phyloP scores from a whole-genome alignment of 306 rosid genomes.

The Elaeagnus macrophylla region DNA sequence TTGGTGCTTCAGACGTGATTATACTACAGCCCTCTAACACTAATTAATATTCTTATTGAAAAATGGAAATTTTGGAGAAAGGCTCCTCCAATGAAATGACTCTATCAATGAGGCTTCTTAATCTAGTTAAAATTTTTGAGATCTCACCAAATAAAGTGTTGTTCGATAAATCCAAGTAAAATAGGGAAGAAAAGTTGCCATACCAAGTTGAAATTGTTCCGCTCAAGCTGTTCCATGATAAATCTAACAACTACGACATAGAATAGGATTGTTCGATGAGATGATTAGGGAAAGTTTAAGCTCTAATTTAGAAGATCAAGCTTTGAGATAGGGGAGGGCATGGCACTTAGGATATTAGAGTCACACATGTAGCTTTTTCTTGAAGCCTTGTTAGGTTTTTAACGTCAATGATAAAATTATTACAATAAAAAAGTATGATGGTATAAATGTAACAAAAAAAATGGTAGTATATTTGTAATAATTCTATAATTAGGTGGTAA shows the following conservation, averaged over 20 bases:
- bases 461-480: no score
- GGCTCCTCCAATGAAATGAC: not conserved
- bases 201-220: conserved; percentile 36
- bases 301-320: no score
- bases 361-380: no score
- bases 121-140: conserved; percentile 12
- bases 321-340: no score
- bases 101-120: conserved; percentile 2
- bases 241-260: conserved; percentile 35
- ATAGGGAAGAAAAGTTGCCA: conserved; percentile 13
- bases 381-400: no score
- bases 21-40: conserved; percentile 9
- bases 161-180: conserved; percentile 29
- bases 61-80: conserved; percentile 1
- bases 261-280: no score
- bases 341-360: no score
- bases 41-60: not conserved
- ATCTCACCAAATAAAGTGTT: conserved; percentile 31
- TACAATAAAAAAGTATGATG: no score
- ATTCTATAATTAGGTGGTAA: no score
- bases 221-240: conserved; percentile 36
- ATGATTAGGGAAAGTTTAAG: no score
- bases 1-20: conserved; percentile 11
- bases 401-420: no score
- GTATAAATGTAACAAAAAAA: no score